These are phyloP conservation scores for Syzygium syzygioides DNA, from an alignment of 441 rosid genomes.

Conservation along the genomic window DNA sequence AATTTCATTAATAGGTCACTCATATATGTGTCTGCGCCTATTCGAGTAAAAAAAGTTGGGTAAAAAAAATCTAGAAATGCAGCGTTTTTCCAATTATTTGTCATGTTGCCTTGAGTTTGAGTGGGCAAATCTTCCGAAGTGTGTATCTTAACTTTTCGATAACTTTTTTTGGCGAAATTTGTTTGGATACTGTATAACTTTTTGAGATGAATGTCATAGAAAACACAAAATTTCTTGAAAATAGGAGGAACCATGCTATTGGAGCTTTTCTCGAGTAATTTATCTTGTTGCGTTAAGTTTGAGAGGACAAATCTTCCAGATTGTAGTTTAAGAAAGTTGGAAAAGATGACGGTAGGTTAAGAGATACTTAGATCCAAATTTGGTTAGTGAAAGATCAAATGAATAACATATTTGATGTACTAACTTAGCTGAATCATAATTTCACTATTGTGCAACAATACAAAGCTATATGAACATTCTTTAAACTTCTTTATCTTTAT, in stretches of 20 bases:
- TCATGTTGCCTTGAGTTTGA: too few species aligned
- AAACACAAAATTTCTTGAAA: too few species aligned
- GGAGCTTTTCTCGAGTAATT: too few species aligned
- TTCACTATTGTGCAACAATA: background rate
- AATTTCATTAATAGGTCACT: background rate
- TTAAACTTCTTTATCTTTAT: background rate
- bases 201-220: too few species aligned
- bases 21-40: background rate
- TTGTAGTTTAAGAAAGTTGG: background rate
- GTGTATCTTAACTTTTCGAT: too few species aligned
- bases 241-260: too few species aligned
- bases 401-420: background rate
- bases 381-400: background rate
- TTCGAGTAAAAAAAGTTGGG: background rate
- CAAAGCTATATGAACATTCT: background rate
- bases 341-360: background rate
- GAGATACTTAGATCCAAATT: background rate
- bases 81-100: too few species aligned
- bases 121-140: too few species aligned
- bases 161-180: too few species aligned
- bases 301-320: background rate
- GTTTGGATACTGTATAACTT: too few species aligned
- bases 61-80: too few species aligned
- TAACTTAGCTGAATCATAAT: background rate
- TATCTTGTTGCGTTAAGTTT: background rate